Conservation (phyloP, 2,329 filamentous ascomycete species). For the Escovopsis sp. region DNA sequence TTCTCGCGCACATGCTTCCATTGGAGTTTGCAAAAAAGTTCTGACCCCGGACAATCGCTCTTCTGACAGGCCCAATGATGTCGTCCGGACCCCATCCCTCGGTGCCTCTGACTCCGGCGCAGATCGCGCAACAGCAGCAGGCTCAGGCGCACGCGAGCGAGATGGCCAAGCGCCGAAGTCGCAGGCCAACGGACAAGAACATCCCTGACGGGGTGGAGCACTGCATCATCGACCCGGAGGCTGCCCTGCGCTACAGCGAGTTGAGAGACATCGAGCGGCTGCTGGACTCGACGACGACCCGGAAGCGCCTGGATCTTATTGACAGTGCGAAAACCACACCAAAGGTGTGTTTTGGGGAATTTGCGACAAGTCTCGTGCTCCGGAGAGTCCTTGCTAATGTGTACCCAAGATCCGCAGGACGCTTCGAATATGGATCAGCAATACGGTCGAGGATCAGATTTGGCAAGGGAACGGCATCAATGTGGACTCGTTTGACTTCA, state of each 20-base stretch:
- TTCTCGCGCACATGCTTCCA: no score
- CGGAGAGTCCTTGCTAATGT: constrained; percentile 6
- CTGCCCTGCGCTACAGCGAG: constrained; percentile 65
- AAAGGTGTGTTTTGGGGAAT: constrained; percentile 3
- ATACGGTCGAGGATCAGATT: constrained; percentile 84
- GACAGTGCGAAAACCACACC: constrained; percentile 45
- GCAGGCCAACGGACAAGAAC: constrained; percentile 88
- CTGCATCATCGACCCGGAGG: constrained; percentile 59
- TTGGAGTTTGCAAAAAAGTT: no score
- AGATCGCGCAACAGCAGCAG: constrained; percentile 36
- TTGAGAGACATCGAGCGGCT: constrained; percentile 76
- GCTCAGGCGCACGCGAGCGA: constrained; percentile 41
- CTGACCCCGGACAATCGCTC: no score
- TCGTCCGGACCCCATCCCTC: constrained; percentile 35
- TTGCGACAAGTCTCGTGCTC: constrained; percentile 20
- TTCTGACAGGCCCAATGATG: constrained; percentile 37
- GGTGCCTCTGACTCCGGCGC: constrained; percentile 36
- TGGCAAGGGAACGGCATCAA: constrained; percentile 66
- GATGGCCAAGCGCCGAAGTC: constrained; percentile 62
- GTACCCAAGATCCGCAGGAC: constrained; percentile 57
- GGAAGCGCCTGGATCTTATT: constrained; percentile 81
- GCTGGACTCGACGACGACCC: constrained; percentile 83
- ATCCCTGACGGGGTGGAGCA: constrained; percentile 82
- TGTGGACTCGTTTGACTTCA: constrained; percentile 68
- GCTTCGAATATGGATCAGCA: constrained; percentile 85